phyloP scores from a whole-genome alignment of 2,329 filamentous ascomycete species.

The Alternaria dauci region DNA sequence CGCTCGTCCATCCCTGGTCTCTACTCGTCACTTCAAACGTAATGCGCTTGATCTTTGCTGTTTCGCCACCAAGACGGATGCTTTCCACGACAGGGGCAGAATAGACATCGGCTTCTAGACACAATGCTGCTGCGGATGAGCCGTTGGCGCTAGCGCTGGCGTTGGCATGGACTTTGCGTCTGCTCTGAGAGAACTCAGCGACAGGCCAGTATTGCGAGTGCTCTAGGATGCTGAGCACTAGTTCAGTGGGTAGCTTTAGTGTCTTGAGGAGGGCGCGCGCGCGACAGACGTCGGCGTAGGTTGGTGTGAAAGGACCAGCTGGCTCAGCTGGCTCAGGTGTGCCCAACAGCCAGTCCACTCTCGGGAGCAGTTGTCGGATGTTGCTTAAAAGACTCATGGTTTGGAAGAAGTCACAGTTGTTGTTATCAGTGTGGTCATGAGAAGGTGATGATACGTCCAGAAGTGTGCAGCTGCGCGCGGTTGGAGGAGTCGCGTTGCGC shows the following conservation, averaged over 20 bases:
- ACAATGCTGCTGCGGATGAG: conserved; percentile 24
- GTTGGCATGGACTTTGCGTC: background rate
- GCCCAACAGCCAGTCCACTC: background rate
- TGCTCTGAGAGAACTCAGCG: background rate
- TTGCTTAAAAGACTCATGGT: background rate
- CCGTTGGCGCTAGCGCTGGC: conserved; percentile 10
- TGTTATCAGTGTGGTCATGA: background rate
- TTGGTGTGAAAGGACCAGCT: conserved; percentile 13
- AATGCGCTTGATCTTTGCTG: conserved; percentile 32
- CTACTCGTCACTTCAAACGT: conserved; percentile 33
- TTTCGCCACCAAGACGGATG: conserved; percentile 22
- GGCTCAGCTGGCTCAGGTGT: background rate
- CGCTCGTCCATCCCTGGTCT: conserved; percentile 48
- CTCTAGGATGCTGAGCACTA: conserved; percentile 41
- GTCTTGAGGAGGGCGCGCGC: conserved; percentile 33
- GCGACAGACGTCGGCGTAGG: conserved; percentile 35
- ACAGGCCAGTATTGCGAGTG: conserved; percentile 38
- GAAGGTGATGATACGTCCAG: background rate
- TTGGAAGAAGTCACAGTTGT: background rate
- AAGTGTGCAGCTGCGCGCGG: background rate
- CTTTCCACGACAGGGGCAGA: conserved; percentile 12
- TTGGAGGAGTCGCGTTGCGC: background rate
- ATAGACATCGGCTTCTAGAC: conserved; percentile 26
- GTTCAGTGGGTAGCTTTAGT: conserved; percentile 39
- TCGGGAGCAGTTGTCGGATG: background rate